phyloP scores from a whole-genome alignment of 306 rosid species.

The Cyclanthera cordifolia region DNA sequence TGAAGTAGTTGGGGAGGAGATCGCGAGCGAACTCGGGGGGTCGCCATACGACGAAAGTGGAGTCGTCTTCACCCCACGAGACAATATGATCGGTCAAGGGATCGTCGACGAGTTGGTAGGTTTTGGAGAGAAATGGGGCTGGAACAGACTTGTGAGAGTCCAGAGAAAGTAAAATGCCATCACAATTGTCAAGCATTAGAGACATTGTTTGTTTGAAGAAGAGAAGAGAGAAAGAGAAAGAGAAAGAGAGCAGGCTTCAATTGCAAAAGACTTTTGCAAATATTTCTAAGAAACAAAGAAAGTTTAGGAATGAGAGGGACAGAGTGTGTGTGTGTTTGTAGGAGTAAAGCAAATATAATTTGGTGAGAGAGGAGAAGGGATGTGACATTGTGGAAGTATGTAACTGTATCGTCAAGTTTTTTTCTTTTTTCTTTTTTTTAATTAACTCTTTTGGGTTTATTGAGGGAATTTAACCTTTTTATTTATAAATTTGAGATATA shows the following conservation, averaged over 20 bases:
- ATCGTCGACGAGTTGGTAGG: slow-evolving; percentile 91
- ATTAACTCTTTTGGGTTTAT: too few relatives aligned
- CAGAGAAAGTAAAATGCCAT: slow-evolving; percentile 66
- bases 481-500: too few relatives aligned
- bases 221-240: too few relatives aligned
- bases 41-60: slow-evolving; percentile 96
- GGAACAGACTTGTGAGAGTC: slow-evolving; percentile 91
- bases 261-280: neutral
- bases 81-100: slow-evolving; percentile 85
- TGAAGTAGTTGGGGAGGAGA: slow-evolving; percentile 94
- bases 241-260: too few relatives aligned
- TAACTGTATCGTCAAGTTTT: slow-evolving; percentile 5
- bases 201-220: slow-evolving; percentile 34
- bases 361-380: slow-evolving; percentile 5
- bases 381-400: slow-evolving; percentile 1
- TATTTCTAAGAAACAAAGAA: neutral
- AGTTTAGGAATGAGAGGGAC: neutral
- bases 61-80: slow-evolving; percentile 93
- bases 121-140: slow-evolving; percentile 87
- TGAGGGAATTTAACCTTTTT: too few relatives aligned
- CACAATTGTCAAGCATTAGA: slow-evolving; percentile 58
- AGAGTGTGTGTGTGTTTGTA: slow-evolving; percentile 4
- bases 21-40: slow-evolving; percentile 93
- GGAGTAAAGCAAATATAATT: neutral
- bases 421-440: neutral